These are phyloP conservation scores for Xylaria longipes DNA, from an alignment of 495 filamentous ascomycete species.

Conservation along the genomic window DNA sequence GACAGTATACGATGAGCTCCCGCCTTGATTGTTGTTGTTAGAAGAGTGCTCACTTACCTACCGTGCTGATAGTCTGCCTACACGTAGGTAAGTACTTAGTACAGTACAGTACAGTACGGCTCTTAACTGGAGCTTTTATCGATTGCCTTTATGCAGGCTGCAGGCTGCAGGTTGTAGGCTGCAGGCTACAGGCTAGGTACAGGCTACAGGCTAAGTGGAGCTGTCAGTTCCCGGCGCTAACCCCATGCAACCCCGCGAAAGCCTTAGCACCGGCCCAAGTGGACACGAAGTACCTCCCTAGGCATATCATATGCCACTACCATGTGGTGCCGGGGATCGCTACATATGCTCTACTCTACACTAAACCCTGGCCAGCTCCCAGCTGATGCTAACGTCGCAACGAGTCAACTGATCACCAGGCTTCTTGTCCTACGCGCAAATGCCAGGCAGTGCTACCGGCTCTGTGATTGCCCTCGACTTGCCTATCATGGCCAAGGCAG, in stretches of 20 bases:
- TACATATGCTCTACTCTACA: background rate
- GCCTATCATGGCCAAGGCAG: background rate
- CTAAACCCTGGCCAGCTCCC: background rate
- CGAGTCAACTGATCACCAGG: constrained; percentile 11
- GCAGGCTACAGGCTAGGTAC: too few species aligned
- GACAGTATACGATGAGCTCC: background rate
- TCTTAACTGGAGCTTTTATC: constrained; percentile 28
- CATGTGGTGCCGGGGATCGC: background rate
- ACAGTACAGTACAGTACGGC: too few species aligned
- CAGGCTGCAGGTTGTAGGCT: background rate
- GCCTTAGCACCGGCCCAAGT: background rate
- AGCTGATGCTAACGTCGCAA: background rate
- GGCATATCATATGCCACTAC: constrained; percentile 1
- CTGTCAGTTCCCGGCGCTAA: constrained; percentile 3
- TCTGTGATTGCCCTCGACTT: constrained; percentile 10
- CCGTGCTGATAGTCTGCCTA: too few species aligned
- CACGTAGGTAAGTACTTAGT: too few species aligned
- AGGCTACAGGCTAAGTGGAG: background rate
- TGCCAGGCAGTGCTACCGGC: constrained; percentile 6
- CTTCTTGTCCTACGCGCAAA: constrained; percentile 4
- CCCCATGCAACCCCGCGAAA: constrained; percentile 13
- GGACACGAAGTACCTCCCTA: background rate
- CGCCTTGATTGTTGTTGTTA: background rate
- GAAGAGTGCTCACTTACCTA: background rate
- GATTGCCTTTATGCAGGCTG: constrained; percentile 16